Percentiles rank a stretch among this genome's conserved stretches.
Evolutionary conservation across 768 basidiomycete genomes (phyloP).

Genomic region (Phylloporus sp.): DNA sequence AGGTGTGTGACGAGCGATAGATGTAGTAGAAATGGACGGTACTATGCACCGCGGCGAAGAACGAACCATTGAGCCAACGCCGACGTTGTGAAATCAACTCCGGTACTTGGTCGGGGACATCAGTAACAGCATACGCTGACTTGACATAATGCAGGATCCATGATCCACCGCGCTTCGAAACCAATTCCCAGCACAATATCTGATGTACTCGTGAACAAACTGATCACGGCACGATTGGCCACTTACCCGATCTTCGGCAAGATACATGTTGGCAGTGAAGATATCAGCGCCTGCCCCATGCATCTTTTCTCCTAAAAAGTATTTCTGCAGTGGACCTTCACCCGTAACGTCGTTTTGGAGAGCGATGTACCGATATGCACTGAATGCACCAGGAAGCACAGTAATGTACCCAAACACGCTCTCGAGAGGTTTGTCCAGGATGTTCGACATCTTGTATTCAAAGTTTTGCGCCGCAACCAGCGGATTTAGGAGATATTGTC

Average conservation of each 20-base stretch:
- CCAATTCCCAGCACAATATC: slow-evolving; percentile 97
- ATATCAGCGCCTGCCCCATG: slow-evolving; percentile 84
- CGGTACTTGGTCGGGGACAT: slow-evolving; percentile 92
- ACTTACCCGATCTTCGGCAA: slow-evolving; percentile 79
- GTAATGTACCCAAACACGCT: slow-evolving; percentile 92
- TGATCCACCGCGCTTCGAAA: slow-evolving; percentile 83
- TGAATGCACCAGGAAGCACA: slow-evolving; percentile 89
- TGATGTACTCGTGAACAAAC: slow-evolving; percentile 26
- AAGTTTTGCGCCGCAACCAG: slow-evolving; percentile 90
- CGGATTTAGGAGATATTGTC: slow-evolving; percentile 75
- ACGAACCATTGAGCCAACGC: slow-evolving; percentile 96
- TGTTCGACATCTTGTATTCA: slow-evolving; percentile 93
- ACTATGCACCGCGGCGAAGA: slow-evolving; percentile 94
- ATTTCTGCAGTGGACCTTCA: slow-evolving; percentile 88
- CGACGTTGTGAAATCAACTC: slow-evolving; percentile 93
- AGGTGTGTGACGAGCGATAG: slow-evolving; percentile 81
- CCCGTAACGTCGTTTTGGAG: slow-evolving; percentile 80
- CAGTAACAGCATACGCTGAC: slow-evolving; percentile 86
- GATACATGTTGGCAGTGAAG: slow-evolving; percentile 95
- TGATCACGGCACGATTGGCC: neutral
- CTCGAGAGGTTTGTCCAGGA: slow-evolving; percentile 88
- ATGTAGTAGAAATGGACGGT: slow-evolving; percentile 93
- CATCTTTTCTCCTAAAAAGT: slow-evolving; percentile 97
- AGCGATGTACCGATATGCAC: slow-evolving; percentile 87
- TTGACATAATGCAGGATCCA: slow-evolving; percentile 98